A percentile compares a stretch with the other conserved stretches of the same genome.
phyloP scores from a whole-genome alignment of 1,139 yeast genomes.

The Pichia sp. region DNA sequence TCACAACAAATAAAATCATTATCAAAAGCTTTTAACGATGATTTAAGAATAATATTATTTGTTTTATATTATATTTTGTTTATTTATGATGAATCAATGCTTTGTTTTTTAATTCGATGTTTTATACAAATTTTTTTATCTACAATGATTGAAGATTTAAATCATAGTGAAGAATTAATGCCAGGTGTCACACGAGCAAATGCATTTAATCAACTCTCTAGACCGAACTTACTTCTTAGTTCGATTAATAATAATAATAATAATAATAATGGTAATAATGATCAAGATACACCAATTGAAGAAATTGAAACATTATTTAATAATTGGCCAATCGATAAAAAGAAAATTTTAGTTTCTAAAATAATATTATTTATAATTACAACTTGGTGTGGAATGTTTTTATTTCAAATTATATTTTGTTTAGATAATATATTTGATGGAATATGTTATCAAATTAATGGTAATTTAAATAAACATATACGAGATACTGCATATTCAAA shows the following conservation, averaged over 20 bases:
- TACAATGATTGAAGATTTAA: constrained; percentile 3
- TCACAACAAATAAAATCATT: constrained; percentile 6
- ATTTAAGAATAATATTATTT: constrained; percentile 3
- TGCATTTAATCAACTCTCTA: constrained; percentile 2
- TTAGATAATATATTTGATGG: constrained; percentile 2
- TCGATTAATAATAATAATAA: background rate
- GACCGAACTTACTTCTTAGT: background rate
- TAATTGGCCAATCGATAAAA: constrained; percentile 4
- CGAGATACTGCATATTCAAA: constrained; percentile 10
- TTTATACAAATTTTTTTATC: constrained; percentile 9
- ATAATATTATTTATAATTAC: constrained; percentile 10
- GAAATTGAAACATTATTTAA: constrained; percentile 2
- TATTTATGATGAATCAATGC: constrained; percentile 12
- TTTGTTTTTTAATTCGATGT: constrained; percentile 6
- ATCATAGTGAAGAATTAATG: constrained; percentile 1
- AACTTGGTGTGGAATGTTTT: constrained; percentile 21
- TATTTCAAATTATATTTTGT: constrained; percentile 25
- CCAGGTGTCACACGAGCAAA: constrained; percentile 6
- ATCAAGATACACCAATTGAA: background rate
- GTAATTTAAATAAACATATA: constrained; percentile 16
- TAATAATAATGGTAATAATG: background rate
- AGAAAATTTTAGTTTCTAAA: constrained; percentile 6
- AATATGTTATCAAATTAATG: constrained; percentile 4
- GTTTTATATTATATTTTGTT: constrained; percentile 8
- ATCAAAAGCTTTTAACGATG: constrained; percentile 4